Evolutionary conservation across 148 eudicot genomes (phyloP), one percentile per base, ranked within the genome.

Genomic region (Rhododendron molle): DNA sequence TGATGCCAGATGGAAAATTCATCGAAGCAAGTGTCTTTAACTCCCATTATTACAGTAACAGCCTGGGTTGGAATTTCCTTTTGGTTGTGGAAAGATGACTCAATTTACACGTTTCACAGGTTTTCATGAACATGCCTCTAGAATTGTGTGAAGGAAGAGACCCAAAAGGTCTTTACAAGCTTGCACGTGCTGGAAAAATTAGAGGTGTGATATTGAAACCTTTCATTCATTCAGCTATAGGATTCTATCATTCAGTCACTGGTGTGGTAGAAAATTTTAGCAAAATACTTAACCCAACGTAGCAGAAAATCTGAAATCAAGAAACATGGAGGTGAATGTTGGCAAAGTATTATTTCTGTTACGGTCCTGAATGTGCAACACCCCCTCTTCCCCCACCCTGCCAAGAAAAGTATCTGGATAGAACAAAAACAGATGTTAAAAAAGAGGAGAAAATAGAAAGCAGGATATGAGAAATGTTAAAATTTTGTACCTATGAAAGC

Each of bases 141-240:
- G 94, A 93, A 85, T 85, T 96, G 71, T 96, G 99, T 89, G 99
- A 96, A 90, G 90, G 86, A 90, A 90, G 99, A 88, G 99, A 96
- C 81, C 91, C 93, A 54, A 96, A 96, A 95, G 99, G 99, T 49
- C 92, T 96, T 73, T 96, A 96, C 91, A 96, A 96, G 92, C 98
- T 94, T 88, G 99, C 99, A 20, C 94, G 99, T 34, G 96, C 98
- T 58, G 99, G 99, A 85, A 95, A 96, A 87, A 93, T 95, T 82
- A 96, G 93, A 94, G 98, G 98, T 96, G 32, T 71, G 47, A 81
- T 87, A 56, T 81, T 67, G 30, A 44, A 49, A 36, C 81, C 69
- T 10, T 16, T 71, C 76, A 23, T 71, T 34, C 21, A 30, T 71
- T 78, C 79, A 67, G 78, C 80, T 34, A 32, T 34, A 9, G 67